Evolutionary conservation across 768 basidiomycete species (phyloP), one percentile per base, ranked within the genome.

Genomic region (Hemileccinum rubropunctum): DNA sequence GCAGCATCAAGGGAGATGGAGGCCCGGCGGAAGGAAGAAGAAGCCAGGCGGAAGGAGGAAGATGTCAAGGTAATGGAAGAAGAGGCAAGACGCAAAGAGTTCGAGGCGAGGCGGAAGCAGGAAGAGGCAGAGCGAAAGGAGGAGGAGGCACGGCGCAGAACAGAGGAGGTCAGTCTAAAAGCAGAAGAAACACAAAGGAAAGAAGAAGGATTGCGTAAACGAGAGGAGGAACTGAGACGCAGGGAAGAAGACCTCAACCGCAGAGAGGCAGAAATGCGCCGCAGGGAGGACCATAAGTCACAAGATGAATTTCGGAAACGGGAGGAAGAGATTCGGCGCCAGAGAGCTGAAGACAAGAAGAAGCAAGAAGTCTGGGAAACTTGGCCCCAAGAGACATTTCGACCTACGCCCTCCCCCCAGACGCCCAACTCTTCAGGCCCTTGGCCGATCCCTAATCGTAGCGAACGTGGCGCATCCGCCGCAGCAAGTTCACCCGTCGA

Each of bases 191-290:
- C 60, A 2, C 57, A 47, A 39, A 53, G 38, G 51, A 68, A 61
- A 49, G 66, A 68, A 45, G 61, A 60, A 15, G 60, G 62, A 23
- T 36, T 61, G 38, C 56, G 34, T 46, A 56, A 10, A 50, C 60
- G 59, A 32, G 65, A 71, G 47, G 69, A 62, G 17, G 62, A 66
- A 23, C 53, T 64, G 9, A 57, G 34, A 26, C 61, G 59, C n/a
- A 58, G 52, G 45, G 71, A 73, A 41, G 70, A 68, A 44, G 72
- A 65, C 17, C 53, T 63, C 14, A 58, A 48, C 45, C 66, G 60
- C 50, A 58, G 66, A 40, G 63, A 65, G 51, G 57, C 63, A 41
- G 68, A 70, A 14, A 59, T 62, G 52, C 58, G 65, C 37, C 68
- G 63, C 35, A 58, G 57, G 52, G 62, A 62, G 27, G 64, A 58